Percentiles rank a stretch among this genome's conserved stretches.
phyloP scores from a whole-genome alignment of 2,329 filamentous ascomycete genomes.

The Neonectria magnoliae region DNA sequence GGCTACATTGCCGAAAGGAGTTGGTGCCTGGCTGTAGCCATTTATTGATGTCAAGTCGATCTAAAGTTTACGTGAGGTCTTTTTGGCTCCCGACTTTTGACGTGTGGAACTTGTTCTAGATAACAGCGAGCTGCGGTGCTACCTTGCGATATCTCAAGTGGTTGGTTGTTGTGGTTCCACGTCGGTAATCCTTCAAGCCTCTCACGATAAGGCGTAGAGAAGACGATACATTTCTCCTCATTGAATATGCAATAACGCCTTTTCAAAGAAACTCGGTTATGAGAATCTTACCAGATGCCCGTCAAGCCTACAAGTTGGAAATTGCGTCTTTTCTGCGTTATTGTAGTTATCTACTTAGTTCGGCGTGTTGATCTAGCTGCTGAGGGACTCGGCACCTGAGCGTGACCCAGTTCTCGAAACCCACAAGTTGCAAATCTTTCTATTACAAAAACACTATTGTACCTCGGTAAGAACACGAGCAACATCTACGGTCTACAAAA shows the following conservation, averaged over 20 bases:
- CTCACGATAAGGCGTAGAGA: neutral
- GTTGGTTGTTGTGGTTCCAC: neutral
- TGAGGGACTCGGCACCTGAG: neutral
- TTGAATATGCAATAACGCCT: neutral
- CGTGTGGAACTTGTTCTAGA: neutral
- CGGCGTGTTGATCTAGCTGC: neutral
- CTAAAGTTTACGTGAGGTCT: neutral
- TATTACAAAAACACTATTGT: neutral
- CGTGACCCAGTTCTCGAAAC: neutral
- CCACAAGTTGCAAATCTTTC: neutral
- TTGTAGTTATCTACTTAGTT: neutral
- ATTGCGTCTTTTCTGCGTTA: neutral
- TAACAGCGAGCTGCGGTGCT: neutral
- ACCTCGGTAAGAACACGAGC: neutral
- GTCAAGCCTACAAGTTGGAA: neutral
- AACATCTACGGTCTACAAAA: neutral
- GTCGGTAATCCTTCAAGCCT: neutral
- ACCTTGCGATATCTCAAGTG: neutral
- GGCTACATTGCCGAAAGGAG: conserved; percentile 39
- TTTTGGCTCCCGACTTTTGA: neutral
- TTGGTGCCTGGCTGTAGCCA: conserved; percentile 3
- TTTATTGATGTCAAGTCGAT: neutral
- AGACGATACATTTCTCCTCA: neutral
- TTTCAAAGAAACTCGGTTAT: neutral
- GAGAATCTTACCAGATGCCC: neutral